phyloP scores from a whole-genome alignment of 371 early-diverging fungal genomes.

The Mucor racemosus region DNA sequence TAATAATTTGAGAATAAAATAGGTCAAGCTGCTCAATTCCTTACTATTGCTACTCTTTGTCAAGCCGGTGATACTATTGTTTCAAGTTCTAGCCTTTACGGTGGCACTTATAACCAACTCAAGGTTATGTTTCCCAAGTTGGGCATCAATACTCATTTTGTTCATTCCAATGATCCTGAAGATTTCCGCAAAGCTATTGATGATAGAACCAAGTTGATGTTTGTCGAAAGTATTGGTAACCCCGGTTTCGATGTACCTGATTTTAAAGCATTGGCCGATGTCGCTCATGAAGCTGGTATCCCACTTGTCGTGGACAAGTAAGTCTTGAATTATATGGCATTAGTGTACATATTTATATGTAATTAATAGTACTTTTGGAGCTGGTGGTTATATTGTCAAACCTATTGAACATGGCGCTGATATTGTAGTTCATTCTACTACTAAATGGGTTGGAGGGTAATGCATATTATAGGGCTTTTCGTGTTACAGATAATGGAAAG shows the following conservation, averaged over 20 bases:
- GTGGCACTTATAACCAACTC: slow-evolving; percentile 90
- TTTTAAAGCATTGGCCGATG: slow-evolving; percentile 75
- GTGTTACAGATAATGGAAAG: not conserved
- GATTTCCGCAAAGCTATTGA: slow-evolving; percentile 75
- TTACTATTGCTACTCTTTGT: slow-evolving; percentile 76
- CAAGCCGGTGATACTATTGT: slow-evolving; percentile 86
- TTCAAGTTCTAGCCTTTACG: slow-evolving; percentile 77
- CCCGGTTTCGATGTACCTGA: slow-evolving; percentile 87
- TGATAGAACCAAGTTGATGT: slow-evolving; percentile 84
- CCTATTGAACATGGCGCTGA: slow-evolving; percentile 93
- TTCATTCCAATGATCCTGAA: slow-evolving; percentile 67
- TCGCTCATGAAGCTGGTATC: slow-evolving; percentile 82
- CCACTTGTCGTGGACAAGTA: slow-evolving; percentile 90
- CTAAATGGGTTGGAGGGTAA: slow-evolving; percentile 83
- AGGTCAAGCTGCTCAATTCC: slow-evolving; percentile 85
- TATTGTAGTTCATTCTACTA: slow-evolving; percentile 88
- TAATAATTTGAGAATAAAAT: slow-evolving; percentile 24
- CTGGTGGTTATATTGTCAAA: slow-evolving; percentile 83
- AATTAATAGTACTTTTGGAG: slow-evolving; percentile 90
- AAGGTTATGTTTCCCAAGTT: slow-evolving; percentile 81
- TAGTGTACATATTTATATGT: not conserved
- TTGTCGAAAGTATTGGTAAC: slow-evolving; percentile 88
- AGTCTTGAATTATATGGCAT: not conserved
- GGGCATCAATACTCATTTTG: slow-evolving; percentile 82
- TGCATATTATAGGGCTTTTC: slow-evolving; percentile 45